Percentiles rank a stretch among this genome's conserved stretches.
Evolutionary conservation across 164 flowering plant genomes (phyloP).

Genomic region (Vitis rupestris): DNA sequence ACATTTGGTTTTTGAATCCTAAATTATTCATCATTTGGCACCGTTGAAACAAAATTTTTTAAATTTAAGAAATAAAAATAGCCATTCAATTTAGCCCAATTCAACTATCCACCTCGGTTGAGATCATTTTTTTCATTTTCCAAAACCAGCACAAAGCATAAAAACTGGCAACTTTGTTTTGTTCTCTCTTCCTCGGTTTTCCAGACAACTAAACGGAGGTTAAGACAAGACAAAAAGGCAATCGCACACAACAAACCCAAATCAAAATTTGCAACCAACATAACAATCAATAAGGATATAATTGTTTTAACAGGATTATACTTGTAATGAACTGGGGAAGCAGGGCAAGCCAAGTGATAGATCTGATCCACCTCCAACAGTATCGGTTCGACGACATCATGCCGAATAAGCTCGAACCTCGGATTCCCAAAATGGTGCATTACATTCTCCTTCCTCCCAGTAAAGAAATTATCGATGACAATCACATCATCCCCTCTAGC

Average conservation of each 20-base stretch:
- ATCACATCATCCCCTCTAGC: conserved; percentile 86
- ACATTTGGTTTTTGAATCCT: no score
- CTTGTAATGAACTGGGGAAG: conserved; percentile 97
- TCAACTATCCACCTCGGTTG: no score
- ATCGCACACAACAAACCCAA: not conserved
- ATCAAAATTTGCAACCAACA: not conserved
- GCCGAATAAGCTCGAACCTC: conserved; percentile 87
- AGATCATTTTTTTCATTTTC: no score
- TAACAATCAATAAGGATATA: conserved; percentile 58
- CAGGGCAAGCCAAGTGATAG: conserved; percentile 96
- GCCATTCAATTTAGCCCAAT: no score
- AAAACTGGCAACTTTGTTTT: no score
- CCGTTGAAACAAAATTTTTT: no score
- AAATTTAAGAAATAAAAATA: no score
- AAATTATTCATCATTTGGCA: no score
- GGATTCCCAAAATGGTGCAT: conserved; percentile 80
- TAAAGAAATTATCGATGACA: conserved; percentile 91
- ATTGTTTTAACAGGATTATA: conserved; percentile 93
- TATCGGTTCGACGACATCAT: conserved; percentile 97
- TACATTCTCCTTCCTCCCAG: conserved; percentile 94
- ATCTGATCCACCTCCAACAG: conserved; percentile 95
- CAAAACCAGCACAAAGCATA: no score
- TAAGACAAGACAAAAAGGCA: not conserved
- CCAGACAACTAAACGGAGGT: no score
- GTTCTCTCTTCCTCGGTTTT: no score